Evolutionary conservation across 495 filamentous ascomycete genomes (phyloP), one percentile per base, ranked within the genome.

Genomic region (Cercophora newfieldiana): DNA sequence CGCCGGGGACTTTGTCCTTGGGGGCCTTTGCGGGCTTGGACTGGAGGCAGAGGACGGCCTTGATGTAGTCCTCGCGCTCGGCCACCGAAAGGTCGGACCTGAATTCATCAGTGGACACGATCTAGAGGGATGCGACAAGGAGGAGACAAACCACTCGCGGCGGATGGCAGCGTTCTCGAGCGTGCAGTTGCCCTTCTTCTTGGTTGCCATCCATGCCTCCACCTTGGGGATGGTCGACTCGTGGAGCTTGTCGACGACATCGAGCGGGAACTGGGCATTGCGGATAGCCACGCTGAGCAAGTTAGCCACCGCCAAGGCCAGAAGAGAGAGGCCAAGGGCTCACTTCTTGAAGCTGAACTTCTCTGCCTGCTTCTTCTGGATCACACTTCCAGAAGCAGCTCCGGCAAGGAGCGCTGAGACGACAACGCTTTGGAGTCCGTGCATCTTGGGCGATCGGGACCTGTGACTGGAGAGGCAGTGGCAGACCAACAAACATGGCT

Each of bases 11-110:
- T 26, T 76, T 73, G 25, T 64, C 63, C 26, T 73, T 73, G 28
- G 78, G 71, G 7, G 78, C 72, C 19, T 72, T 74, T 26, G 82
- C 70, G 0, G 83, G 82, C 44, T 76, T 71, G 26, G 48, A 69
- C 66, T 74, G 75, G 51, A 86, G 69, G 68, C 85, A 86, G 30
- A 71, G 69, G 0, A 86, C 72, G 3, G 85, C 81, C 37, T 74
- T 64, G 64, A 79, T 79, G 68, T 86, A 86, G 29, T 81, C 75
- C 48, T 79, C 84, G 53, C 83, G 81, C 70, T 90, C 76, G 0
- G 26, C n/a, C 6, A 62, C 64, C 7, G 71, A 69, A 12, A 90
- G 75, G 4, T 80, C 72, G 48, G 24, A 21, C 64, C 68, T 18
- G 55, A 25, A 49, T 69, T 59, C 25, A 57, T 65, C 62, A 54